These are phyloP conservation scores for Pseudodiploospora longispora DNA, from an alignment of 2,329 filamentous ascomycete species.

Conservation along the genomic window DNA sequence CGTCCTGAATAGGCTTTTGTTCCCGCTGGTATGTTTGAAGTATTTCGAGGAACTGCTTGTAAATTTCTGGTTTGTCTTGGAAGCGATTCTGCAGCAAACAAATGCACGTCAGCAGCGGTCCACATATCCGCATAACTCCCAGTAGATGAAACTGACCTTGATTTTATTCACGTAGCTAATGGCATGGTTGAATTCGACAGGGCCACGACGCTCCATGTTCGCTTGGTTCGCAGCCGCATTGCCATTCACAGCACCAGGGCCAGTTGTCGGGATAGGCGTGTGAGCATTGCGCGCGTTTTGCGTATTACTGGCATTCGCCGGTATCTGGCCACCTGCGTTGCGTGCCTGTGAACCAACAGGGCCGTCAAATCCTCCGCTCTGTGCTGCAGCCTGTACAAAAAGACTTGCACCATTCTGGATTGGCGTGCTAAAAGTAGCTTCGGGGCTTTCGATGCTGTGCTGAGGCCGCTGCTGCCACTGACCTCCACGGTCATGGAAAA, in stretches of 20 bases:
- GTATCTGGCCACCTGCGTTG: constrained; percentile 18
- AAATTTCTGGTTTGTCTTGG: constrained; percentile 92
- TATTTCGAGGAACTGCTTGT: constrained; percentile 98
- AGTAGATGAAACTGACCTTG: constrained; percentile 55
- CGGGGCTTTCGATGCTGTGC: constrained; percentile 55
- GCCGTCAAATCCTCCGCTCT: constrained; percentile 26
- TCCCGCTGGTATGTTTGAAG: constrained; percentile 96
- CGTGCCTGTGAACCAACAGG: constrained; percentile 21
- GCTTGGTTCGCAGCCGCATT: constrained; percentile 46
- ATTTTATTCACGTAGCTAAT: constrained; percentile 99
- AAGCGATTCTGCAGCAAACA: constrained; percentile 69
- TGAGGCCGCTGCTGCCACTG: constrained; percentile 52
- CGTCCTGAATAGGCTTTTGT: constrained; percentile 96
- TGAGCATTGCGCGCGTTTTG: constrained; percentile 45
- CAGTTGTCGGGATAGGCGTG: constrained; percentile 50
- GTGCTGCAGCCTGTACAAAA: constrained; percentile 36
- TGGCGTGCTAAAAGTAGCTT: constrained; percentile 53
- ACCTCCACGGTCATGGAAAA: constrained; percentile 39
- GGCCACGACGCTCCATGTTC: constrained; percentile 75
- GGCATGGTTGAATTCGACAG: constrained; percentile 97
- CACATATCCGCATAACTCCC: too few relatives aligned
- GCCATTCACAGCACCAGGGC: constrained; percentile 54
- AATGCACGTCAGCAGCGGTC: background rate
- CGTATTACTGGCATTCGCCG: constrained; percentile 27
- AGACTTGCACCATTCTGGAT: constrained; percentile 41